Conservation (phyloP, 495 filamentous ascomycete species). For the Elaphomyces granulatus region DNA sequence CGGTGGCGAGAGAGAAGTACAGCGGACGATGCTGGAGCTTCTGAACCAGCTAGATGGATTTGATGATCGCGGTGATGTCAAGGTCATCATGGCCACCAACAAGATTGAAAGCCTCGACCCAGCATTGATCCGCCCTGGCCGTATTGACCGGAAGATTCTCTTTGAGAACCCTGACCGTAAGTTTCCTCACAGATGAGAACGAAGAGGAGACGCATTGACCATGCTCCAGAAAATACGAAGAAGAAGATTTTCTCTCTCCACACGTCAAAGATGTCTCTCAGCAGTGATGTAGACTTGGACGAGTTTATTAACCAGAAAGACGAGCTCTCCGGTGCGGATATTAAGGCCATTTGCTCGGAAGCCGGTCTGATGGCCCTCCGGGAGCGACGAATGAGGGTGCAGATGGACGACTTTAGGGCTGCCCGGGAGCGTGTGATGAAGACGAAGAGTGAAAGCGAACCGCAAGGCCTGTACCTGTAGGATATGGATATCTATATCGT, state of each 20-base stretch:
- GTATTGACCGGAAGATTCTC: conserved; percentile 98
- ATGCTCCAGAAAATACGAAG: conserved; percentile 72
- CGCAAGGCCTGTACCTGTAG: conserved; percentile 97
- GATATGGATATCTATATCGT: no score
- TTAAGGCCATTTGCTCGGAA: conserved; percentile 97
- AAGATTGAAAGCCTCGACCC: conserved; percentile 98
- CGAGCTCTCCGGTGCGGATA: conserved; percentile 92
- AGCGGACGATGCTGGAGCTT: conserved; percentile 96
- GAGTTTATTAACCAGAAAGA: conserved; percentile 99
- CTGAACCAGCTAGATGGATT: conserved; percentile 98
- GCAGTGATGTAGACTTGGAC: conserved; percentile 88
- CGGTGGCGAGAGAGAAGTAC: conserved; percentile 92
- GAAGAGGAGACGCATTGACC: no score
- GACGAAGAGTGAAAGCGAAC: conserved; percentile 97
- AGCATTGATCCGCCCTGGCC: conserved; percentile 88
- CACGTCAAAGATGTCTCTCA: conserved; percentile 96
- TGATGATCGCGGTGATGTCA: conserved; percentile 97
- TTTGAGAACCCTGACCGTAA: conserved; percentile 96
- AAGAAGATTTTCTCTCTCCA: conserved; percentile 99
- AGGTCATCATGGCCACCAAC: conserved; percentile 99
- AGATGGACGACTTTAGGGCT: conserved; percentile 94
- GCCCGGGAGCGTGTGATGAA: conserved; percentile 92
- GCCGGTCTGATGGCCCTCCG: conserved; percentile 89
- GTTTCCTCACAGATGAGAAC: no score
- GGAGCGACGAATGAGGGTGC: conserved; percentile 93